Conservation (phyloP, 2,329 filamentous ascomycete genomes). For the Colletotrichum sp. region DNA sequence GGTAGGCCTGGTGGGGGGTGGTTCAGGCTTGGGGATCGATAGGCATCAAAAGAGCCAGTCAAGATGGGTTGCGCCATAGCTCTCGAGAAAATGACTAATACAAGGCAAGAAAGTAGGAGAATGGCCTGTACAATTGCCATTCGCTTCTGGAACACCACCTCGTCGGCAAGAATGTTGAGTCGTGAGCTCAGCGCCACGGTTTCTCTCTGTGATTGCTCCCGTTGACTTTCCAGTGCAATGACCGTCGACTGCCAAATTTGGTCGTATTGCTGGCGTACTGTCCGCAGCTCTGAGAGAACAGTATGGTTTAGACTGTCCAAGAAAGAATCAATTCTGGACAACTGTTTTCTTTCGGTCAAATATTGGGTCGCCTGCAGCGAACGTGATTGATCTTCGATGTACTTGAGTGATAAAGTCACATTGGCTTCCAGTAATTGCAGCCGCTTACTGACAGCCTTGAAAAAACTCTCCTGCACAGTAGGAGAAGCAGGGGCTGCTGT, state of each 20-base stretch:
- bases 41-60: background rate
- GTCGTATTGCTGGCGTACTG: slow-evolving; percentile 86
- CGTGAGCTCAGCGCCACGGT: slow-evolving; percentile 81
- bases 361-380: slow-evolving; percentile 87
- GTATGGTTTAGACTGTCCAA: slow-evolving; percentile 86
- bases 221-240: slow-evolving; percentile 86
- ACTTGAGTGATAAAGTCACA: slow-evolving; percentile 89
- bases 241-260: slow-evolving; percentile 97
- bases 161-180: slow-evolving; percentile 89
- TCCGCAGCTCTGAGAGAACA: slow-evolving; percentile 79
- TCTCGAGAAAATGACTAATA: slow-evolving; percentile 80
- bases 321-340: slow-evolving; percentile 82
- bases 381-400: slow-evolving; percentile 94
- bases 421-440: slow-evolving; percentile 91
- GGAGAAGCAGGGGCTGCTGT: slow-evolving; percentile 63
- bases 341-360: slow-evolving; percentile 85
- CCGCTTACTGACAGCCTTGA: slow-evolving; percentile 94
- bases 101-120: slow-evolving; percentile 83
- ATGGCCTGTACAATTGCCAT: slow-evolving; percentile 94
- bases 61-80: slow-evolving; percentile 16
- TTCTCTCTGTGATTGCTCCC: slow-evolving; percentile 82
- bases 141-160: slow-evolving; percentile 84
- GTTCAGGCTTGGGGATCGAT: background rate
- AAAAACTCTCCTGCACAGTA: slow-evolving; percentile 95
- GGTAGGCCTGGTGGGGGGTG: background rate